Percentiles rank a stretch among this genome's conserved stretches.
These are phyloP conservation scores for Coffea eugenioides DNA, from an alignment of 257 asterid species.

Conservation along the genomic window DNA sequence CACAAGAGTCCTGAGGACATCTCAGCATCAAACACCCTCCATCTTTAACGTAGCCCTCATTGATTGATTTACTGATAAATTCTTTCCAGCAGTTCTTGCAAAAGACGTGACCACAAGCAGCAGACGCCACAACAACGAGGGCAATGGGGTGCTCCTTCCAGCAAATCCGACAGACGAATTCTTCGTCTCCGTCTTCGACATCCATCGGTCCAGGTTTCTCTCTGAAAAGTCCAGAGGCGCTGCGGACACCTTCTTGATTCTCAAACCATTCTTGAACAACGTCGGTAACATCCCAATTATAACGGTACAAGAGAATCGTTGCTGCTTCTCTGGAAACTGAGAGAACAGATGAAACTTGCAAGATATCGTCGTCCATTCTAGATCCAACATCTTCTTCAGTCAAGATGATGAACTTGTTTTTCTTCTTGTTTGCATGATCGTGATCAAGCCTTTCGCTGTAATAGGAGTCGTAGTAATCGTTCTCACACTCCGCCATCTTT, in stretches of 20 bases:
- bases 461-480: not conserved
- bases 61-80: constrained; percentile 16
- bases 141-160: no score
- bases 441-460: no score
- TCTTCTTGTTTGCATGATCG: not conserved
- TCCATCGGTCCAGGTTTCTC: no score
- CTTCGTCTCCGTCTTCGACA: no score
- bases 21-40: constrained; percentile 6
- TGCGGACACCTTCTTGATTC: not conserved
- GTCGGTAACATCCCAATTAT: not conserved
- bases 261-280: not conserved
- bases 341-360: not conserved
- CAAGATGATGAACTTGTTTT: not conserved
- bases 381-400: not conserved
- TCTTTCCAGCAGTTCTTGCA: constrained; percentile 22
- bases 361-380: not conserved
- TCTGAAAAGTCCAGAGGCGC: no score
- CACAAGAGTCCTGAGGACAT: constrained; percentile 24
- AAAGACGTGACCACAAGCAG: constrained; percentile 23
- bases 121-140: not conserved
- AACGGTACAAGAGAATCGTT: not conserved
- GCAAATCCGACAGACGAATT: no score
- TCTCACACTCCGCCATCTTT: no score
- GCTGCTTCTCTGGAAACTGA: not conserved
- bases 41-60: constrained; percentile 6